phyloP scores from a whole-genome alignment of 2,329 filamentous ascomycete species.

The Triangularia verruculosa region DNA sequence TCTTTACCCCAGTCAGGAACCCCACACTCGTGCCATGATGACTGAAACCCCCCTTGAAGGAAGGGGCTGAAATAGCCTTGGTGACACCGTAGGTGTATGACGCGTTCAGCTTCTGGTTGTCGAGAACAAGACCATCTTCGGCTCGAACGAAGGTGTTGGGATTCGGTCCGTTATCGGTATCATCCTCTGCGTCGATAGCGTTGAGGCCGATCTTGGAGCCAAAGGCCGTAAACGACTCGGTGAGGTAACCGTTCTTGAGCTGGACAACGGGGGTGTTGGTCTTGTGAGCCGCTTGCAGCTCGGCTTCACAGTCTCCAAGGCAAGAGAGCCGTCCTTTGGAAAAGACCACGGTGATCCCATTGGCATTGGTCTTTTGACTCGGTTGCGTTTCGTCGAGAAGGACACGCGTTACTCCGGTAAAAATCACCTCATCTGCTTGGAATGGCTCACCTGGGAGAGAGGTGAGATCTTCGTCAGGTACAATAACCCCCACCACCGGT shows the following conservation, averaged over 20 bases:
- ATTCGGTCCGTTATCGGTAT: constrained; percentile 51
- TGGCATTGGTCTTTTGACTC: constrained; percentile 19
- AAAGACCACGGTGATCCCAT: constrained; percentile 48
- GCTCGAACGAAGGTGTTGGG: constrained; percentile 53
- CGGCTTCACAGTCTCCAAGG: constrained; percentile 49
- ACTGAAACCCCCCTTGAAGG: constrained; percentile 39
- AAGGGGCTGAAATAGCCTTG: constrained; percentile 55
- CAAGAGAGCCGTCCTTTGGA: constrained; percentile 54
- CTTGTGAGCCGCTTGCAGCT: constrained; percentile 39
- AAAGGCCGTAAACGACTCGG: constrained; percentile 58
- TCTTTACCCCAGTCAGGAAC: constrained; percentile 51
- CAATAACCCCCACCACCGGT: constrained; percentile 39
- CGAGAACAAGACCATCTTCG: constrained; percentile 53
- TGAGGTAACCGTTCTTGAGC: constrained; percentile 59
- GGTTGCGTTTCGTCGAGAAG: constrained; percentile 47
- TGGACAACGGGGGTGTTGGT: constrained; percentile 37
- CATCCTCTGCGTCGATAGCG: constrained; percentile 58
- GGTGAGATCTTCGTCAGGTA: constrained; percentile 40
- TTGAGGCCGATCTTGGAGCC: constrained; percentile 60
- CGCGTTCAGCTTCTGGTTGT: constrained; percentile 53
- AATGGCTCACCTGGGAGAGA: constrained; percentile 42
- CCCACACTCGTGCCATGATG: constrained; percentile 58
- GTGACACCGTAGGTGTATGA: constrained; percentile 57
- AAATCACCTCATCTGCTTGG: constrained; percentile 43
- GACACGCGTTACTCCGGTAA: constrained; percentile 52